Conservation (phyloP, 106 monocot species). For the Allium cepa region DNA sequence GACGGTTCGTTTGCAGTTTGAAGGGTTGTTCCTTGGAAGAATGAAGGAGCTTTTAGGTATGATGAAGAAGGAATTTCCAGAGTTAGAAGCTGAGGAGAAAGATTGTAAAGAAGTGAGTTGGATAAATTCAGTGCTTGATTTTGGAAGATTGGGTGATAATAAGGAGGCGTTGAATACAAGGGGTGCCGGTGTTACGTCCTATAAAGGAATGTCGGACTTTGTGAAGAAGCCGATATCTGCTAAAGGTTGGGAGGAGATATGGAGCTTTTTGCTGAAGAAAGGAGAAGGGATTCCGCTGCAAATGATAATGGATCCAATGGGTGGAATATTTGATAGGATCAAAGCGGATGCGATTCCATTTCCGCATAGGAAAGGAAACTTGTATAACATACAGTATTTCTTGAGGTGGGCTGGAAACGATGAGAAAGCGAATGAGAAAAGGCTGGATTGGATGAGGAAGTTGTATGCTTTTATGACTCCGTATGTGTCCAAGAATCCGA, state of each 20-base stretch:
- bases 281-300: constrained; percentile 2
- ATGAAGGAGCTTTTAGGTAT: neutral
- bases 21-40: constrained; percentile 15
- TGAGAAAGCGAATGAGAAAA: neutral
- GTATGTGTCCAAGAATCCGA: constrained; percentile 10
- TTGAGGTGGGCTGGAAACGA: constrained; percentile 12
- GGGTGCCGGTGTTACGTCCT: neutral
- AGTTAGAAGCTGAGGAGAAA: neutral
- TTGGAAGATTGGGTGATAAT: neutral
- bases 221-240: constrained; percentile 5
- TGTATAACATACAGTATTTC: constrained; percentile 22
- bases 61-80: constrained; percentile 11
- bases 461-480: constrained; percentile 13
- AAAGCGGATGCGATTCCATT: constrained; percentile 18
- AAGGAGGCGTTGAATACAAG: neutral
- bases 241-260: constrained; percentile 5
- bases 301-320: constrained; percentile 22
- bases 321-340: constrained; percentile 17
- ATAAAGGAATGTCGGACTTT: constrained; percentile 27
- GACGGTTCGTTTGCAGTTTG: constrained; percentile 8
- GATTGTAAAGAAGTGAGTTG: constrained; percentile 27
- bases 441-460: constrained; percentile 7
- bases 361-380: constrained; percentile 28
- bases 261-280: constrained; percentile 2
- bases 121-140: constrained; percentile 9